These are phyloP conservation scores for Medicago lupulina DNA, from an alignment of 306 rosid genomes.

Conservation along the genomic window DNA sequence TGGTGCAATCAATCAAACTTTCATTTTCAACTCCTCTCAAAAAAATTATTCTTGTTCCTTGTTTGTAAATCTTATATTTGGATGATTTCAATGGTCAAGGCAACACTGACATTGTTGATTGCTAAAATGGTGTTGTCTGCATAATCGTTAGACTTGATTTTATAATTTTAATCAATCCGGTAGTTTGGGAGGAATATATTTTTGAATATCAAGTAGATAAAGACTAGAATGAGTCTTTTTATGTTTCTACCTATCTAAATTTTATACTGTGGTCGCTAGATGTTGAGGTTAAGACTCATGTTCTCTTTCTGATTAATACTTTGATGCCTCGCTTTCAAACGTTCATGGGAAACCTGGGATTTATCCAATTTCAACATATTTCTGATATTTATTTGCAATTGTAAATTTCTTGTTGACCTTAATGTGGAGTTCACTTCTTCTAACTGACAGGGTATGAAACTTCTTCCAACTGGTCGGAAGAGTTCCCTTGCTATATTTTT, in stretches of 20 bases:
- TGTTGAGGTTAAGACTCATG: conserved; percentile 12
- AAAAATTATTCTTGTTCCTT: background rate
- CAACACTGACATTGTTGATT: conserved; percentile 24
- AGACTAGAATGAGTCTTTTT: conserved; percentile 4
- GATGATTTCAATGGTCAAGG: conserved; percentile 23
- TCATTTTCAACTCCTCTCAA: conserved; percentile 29
- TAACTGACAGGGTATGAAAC: conserved; percentile 86
- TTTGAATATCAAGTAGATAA: conserved; percentile 22
- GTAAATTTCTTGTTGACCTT: conserved; percentile 24
- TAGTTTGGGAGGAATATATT: conserved; percentile 20
- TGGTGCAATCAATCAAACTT: conserved; percentile 6
- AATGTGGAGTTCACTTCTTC: conserved; percentile 42
- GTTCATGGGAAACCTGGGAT: background rate
- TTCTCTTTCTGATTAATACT: conserved; percentile 21
- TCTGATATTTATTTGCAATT: conserved; percentile 22
- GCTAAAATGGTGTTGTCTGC: conserved; percentile 19
- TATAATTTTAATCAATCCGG: conserved; percentile 10
- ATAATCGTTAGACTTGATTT: conserved; percentile 21
- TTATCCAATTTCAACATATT: conserved; percentile 21
- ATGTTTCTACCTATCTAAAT: conserved; percentile 15
- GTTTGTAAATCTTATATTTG: conserved; percentile 6
- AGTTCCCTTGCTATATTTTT: conserved; percentile 77
- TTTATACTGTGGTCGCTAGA: conserved; percentile 16
- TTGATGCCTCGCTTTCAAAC: conserved; percentile 16
- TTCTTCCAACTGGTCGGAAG: conserved; percentile 94